Evolutionary conservation across 2,329 filamentous ascomycete species (phyloP).

Genomic region (Talaromyces amestolkiae): DNA sequence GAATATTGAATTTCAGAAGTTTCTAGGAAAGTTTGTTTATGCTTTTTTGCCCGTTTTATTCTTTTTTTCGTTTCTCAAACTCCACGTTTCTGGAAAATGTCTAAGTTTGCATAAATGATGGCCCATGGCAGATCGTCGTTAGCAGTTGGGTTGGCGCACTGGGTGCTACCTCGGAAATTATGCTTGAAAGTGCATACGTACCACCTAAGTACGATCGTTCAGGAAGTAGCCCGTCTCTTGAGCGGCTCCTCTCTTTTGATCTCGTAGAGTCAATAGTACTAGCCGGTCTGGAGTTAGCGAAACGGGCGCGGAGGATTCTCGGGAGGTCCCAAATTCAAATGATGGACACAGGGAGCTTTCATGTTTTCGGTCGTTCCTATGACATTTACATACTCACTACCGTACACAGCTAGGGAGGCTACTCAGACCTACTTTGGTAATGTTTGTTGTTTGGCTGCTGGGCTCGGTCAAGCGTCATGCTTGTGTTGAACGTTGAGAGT

Average conservation of each 20-base stretch:
- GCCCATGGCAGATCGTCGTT: neutral
- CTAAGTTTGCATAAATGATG: neutral
- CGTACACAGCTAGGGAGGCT: neutral
- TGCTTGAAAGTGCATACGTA: neutral
- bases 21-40: neutral
- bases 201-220: neutral
- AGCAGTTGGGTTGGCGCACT: neutral
- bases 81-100: neutral
- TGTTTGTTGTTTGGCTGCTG: neutral
- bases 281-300: neutral
- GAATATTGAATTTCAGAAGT: neutral
- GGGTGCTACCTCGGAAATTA: neutral
- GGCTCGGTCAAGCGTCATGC: neutral
- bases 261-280: no score
- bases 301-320: neutral
- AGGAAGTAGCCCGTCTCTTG: neutral
- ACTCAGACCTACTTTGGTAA: neutral
- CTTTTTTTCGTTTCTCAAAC: neutral
- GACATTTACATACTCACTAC: neutral
- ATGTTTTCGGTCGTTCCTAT: neutral
- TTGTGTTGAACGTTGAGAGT: neutral
- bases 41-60: neutral
- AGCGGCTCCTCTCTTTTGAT: neutral
- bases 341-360: neutral
- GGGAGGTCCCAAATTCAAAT: neutral